Evolutionary conservation across 257 asterid species (phyloP).

Genomic region (Penstemon eatonii): DNA sequence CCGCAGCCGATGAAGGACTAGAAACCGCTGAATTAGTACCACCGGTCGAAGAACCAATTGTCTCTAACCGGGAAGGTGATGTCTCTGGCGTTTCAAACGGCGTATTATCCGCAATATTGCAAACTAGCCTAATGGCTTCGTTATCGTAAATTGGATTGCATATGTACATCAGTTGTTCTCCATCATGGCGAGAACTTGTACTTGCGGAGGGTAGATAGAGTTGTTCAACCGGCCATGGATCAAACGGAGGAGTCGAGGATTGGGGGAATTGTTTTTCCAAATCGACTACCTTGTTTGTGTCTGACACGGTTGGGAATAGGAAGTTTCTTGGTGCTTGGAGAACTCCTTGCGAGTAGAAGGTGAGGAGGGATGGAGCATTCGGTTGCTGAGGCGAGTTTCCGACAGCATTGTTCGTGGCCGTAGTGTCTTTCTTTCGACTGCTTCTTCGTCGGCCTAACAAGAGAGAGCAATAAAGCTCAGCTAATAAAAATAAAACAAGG

Average conservation of each 20-base stretch:
- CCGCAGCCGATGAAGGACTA: conserved; percentile 2
- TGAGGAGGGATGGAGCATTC: conserved; percentile 38
- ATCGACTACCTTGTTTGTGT: conserved; percentile 18
- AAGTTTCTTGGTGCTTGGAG: conserved; percentile 52
- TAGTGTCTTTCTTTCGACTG: neutral
- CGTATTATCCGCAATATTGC: conserved; percentile 31
- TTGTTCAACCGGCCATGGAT: conserved; percentile 9
- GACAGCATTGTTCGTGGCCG: neutral
- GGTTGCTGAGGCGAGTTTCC: conserved; percentile 10
- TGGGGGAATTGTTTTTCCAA: conserved; percentile 34
- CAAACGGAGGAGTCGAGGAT: conserved; percentile 5
- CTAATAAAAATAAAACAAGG: conserved; percentile 49
- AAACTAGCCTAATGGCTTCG: conserved; percentile 3
- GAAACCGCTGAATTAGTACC: neutral
- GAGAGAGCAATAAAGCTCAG: conserved; percentile 60
- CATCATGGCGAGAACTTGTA: conserved; percentile 10
- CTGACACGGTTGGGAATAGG: conserved; percentile 43
- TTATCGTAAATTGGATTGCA: conserved; percentile 58
- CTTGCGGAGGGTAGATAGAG: conserved; percentile 27
- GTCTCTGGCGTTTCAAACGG: conserved; percentile 56
- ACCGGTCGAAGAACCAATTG: neutral
- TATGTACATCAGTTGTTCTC: conserved; percentile 41
- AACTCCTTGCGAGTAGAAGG: conserved; percentile 55
- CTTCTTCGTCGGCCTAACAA: conserved; percentile 32
- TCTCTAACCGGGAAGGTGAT: conserved; percentile 52